These are phyloP conservation scores for Mycosphaerella sp. DNA, from an alignment of 2,329 filamentous ascomycete species.

Conservation along the genomic window DNA sequence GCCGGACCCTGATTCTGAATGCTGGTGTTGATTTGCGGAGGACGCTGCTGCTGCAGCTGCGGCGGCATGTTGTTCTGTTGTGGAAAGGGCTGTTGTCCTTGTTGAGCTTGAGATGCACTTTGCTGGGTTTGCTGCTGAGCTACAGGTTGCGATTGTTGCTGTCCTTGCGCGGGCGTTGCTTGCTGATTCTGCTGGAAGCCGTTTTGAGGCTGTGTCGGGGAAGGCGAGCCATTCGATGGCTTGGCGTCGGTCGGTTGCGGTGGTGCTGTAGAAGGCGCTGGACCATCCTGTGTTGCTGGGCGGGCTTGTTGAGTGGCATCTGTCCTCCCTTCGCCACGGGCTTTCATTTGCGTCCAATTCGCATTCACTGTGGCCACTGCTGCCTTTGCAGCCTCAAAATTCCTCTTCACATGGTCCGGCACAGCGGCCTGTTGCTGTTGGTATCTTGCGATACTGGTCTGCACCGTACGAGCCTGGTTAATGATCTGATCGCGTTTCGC, in stretches of 20 bases:
- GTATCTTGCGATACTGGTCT: conserved; percentile 9
- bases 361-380: conserved; percentile 11
- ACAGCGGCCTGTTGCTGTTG: conserved; percentile 11
- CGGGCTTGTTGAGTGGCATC: conserved; percentile 17
- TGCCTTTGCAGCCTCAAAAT: conserved; percentile 16
- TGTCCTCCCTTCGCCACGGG: conserved; percentile 16
- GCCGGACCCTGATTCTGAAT: conserved; percentile 22
- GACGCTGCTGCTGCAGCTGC: conserved; percentile 20
- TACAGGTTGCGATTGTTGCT: conserved; percentile 25
- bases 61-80: conserved; percentile 27
- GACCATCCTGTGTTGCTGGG: conserved; percentile 21
- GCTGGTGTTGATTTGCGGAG: conserved; percentile 12
- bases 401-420: conserved; percentile 11
- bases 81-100: conserved; percentile 28
- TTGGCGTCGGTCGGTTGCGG: conserved; percentile 18
- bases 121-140: conserved; percentile 33
- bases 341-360: conserved; percentile 18
- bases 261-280: conserved; percentile 18
- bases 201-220: conserved; percentile 19
- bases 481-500: conserved; percentile 15
- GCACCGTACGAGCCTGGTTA: conserved; percentile 10
- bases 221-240: conserved; percentile 13
- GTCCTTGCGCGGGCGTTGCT: conserved; percentile 12
- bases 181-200: conserved; percentile 18
- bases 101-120: conserved; percentile 20